A percentile compares a stretch with the other conserved stretches of the same genome.
Evolutionary conservation across 2,329 filamentous ascomycete genomes (phyloP).

Genomic region (Metarhizium brunneum): DNA sequence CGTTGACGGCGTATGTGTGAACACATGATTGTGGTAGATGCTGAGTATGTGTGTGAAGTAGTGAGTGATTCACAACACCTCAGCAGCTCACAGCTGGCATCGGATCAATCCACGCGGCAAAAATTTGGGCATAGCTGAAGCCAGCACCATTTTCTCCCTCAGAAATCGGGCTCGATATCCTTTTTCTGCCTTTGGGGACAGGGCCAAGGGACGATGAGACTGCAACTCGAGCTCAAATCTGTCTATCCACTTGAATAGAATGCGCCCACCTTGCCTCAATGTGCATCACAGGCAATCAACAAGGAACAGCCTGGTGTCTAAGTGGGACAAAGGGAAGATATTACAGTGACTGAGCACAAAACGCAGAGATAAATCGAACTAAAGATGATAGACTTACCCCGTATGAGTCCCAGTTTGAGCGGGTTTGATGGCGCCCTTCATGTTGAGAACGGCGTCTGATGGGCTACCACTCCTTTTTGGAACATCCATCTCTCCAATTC

Average conservation of each 20-base stretch:
- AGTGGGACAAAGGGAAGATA: neutral
- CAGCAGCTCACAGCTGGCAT: neutral
- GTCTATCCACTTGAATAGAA: neutral
- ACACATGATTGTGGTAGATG: neutral
- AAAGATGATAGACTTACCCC: constrained; percentile 5
- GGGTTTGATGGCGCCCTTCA: constrained; percentile 4
- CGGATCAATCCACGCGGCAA: neutral
- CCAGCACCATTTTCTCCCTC: neutral
- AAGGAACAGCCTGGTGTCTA: too few species aligned
- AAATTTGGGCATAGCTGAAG: neutral
- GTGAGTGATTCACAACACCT: constrained; percentile 5
- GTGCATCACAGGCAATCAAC: neutral
- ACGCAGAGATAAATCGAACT: neutral
- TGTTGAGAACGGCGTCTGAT: constrained; percentile 17
- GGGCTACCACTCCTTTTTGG: constrained; percentile 9
- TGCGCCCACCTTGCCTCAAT: neutral
- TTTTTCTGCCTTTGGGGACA: neutral
- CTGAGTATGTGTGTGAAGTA: neutral
- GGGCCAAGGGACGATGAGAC: neutral
- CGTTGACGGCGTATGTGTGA: neutral
- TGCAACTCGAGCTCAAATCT: neutral
- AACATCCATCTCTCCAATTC: neutral
- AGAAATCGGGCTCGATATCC: neutral
- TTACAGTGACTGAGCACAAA: neutral
- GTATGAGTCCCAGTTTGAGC: neutral